phyloP scores from a whole-genome alignment of 2,329 filamentous ascomycete species.

The Cercospora nicotianae region DNA sequence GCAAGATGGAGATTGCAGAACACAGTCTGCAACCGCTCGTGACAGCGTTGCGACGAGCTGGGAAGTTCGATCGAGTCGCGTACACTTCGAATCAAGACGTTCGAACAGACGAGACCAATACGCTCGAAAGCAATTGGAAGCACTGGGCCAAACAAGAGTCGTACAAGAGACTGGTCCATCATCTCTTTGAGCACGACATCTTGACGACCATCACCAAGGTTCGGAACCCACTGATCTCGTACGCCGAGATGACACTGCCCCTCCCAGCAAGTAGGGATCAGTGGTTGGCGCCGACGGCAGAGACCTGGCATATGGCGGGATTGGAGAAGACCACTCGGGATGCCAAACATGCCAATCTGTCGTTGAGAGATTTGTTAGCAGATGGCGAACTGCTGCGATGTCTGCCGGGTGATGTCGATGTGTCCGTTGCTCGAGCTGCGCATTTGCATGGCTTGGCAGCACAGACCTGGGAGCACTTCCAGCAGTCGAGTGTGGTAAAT shows the following conservation, averaged over 20 bases:
- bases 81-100: conserved; percentile 16
- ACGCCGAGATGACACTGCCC: conserved; percentile 25
- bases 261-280: conserved; percentile 22
- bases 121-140: conserved; percentile 18
- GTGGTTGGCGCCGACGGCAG: conserved; percentile 26
- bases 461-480: conserved; percentile 26
- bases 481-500: conserved; percentile 19
- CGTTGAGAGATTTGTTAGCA: conserved; percentile 18
- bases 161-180: conserved; percentile 26
- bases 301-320: conserved; percentile 19
- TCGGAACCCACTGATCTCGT: conserved; percentile 26
- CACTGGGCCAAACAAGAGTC: conserved; percentile 25
- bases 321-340: background rate
- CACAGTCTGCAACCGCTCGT: conserved; percentile 27
- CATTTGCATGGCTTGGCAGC: conserved; percentile 24
- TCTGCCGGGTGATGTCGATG: conserved; percentile 19
- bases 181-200: conserved; percentile 29
- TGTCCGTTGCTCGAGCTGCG: conserved; percentile 15
- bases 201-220: conserved; percentile 26
- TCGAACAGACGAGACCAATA: conserved; percentile 9
- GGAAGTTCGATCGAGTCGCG: conserved; percentile 26
- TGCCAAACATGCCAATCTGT: background rate
- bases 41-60: conserved; percentile 25
- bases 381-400: conserved; percentile 11
- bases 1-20: conserved; percentile 30